Base-by-base conservation (phyloP, 2,329 filamentous ascomycete species). In the Colletotrichum noveboracense region DNA sequence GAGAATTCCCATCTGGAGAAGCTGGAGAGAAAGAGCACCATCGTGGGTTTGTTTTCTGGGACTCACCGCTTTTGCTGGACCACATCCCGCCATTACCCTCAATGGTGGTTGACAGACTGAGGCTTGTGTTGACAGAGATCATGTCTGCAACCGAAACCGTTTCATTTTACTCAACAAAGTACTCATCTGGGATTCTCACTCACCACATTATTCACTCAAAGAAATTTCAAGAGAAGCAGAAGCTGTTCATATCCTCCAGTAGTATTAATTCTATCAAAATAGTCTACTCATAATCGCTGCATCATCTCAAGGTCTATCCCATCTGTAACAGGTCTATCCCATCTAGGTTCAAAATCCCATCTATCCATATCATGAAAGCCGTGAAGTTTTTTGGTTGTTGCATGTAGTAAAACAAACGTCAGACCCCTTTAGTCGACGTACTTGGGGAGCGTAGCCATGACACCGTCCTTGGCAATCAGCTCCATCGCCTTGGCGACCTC, bases 381-480 rank as follows among this genome's bases (percentile, higher is more conserved):
- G 43, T 66, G n/a, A 66, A 66, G 43, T 52, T 52, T 13, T 52
- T 48, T 48, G 14, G 21, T 48, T 48, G 9, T 52, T 24, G 43
- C 64, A 30, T 12, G n/a, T 64, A 14, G 28, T 65, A 43, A 65
- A 52, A 66, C 38, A 52, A 48, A 21, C 26, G 30, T 34, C 36
- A 3, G 6, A 24, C 55, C 65, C 30, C n/a, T 26, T 58, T 36
- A 73, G 32, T 75, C 64, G 30, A 88, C 81, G 78, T 89, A 89
- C 83, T 89, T 88, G 77, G 87, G 84, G 68, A 90, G 81, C 2
- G 88, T 89, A 70, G 86, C 87, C 82, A 89, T 79, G 36, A 89
- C 83, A 32, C 88, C 88, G 61, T 89, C 87, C 78, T 83, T 81
- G 71, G 81, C 78, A 72, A 90, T 87, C 38, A 84, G 83, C 79